Base-by-base conservation (phyloP, 31 red algal species). In the Bonnemaisonia californica region DNA sequence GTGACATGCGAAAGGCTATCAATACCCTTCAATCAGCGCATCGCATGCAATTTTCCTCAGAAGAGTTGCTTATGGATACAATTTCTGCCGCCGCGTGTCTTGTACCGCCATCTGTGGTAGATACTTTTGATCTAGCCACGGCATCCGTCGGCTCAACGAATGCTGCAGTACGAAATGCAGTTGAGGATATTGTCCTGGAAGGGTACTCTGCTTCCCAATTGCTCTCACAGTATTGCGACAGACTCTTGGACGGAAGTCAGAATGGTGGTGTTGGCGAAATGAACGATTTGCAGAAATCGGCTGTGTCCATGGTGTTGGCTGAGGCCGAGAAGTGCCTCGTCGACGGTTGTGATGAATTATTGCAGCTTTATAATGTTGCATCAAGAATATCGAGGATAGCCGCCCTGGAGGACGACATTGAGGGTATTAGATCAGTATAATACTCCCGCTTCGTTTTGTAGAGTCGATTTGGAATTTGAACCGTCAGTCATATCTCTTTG, bases 1-100 rank as follows among this genome's bases (percentile, higher is more conserved):
- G 94, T 3, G 94, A 97, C 62, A 39, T 97, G 56, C 75, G 95
- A 22, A 66, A 86, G 21, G 91, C 95, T n/a, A 90, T 98, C 19
- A 94, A 77, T 67, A 76, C 85, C 3, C 70, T 97, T 45, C 90
- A 97, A 75, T 77, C 80, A 11, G 77, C 89, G n/a, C 40, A 68
- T 26, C 73, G 94, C 1, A 74, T 84, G 31, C 71, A 58, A 36
- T 64, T 23, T 61, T 57, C 51, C 24, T 77, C 35, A 30, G 67
- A 63, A 12, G 11, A 13, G 27, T 54, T 98, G 56, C 34, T 54
- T 22, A 54, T 83, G 1, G 88, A 94, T 8, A 66, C 41, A 30
- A 75, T 94, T 22, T 67, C 65, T 3, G 77, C 71, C 30, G 93
- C 88, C 24, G 87, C 93, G 37, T 91, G 93, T 80, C 56, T 88